These are phyloP conservation scores for Plenodomus lindquistii DNA, from an alignment of 2,329 filamentous ascomycete species.

Conservation along the genomic window DNA sequence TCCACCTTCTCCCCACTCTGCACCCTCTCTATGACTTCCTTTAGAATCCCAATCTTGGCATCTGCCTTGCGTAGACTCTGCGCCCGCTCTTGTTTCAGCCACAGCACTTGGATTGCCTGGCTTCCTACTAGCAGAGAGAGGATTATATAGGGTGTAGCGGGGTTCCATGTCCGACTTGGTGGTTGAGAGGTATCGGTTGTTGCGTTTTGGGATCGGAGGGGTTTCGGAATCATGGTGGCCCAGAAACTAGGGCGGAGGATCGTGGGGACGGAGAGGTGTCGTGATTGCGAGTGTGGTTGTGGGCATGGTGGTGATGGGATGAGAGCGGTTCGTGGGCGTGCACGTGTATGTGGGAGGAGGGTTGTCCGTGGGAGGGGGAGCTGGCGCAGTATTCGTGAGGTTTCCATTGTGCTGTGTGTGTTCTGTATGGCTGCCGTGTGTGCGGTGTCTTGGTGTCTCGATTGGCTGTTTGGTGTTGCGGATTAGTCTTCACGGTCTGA, in stretches of 20 bases:
- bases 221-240: conserved; percentile 43
- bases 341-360: conserved; percentile 15
- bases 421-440: background rate
- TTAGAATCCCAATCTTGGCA: conserved; percentile 73
- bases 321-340: background rate
- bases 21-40: conserved; percentile 66
- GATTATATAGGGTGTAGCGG: conserved; percentile 69
- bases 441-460: background rate
- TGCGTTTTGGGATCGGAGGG: conserved; percentile 20
- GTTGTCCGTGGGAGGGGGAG: conserved; percentile 31
- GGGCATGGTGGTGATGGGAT: too few relatives aligned
- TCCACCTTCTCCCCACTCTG: conserved; percentile 55
- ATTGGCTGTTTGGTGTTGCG: background rate
- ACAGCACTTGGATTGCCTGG: conserved; percentile 91
- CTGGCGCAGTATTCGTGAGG: conserved; percentile 25
- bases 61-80: conserved; percentile 77
- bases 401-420: conserved; percentile 24
- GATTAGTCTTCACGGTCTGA: background rate
- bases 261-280: conserved; percentile 38
- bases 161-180: conserved; percentile 48
- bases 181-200: conserved; percentile 8
- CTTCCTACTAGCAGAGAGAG: conserved; percentile 81
- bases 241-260: conserved; percentile 44
- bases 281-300: conserved; percentile 17
- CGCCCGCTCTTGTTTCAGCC: conserved; percentile 73